Conservation (phyloP, 176 grass and related monocot genomes). For the Triticum timopheevii region DNA sequence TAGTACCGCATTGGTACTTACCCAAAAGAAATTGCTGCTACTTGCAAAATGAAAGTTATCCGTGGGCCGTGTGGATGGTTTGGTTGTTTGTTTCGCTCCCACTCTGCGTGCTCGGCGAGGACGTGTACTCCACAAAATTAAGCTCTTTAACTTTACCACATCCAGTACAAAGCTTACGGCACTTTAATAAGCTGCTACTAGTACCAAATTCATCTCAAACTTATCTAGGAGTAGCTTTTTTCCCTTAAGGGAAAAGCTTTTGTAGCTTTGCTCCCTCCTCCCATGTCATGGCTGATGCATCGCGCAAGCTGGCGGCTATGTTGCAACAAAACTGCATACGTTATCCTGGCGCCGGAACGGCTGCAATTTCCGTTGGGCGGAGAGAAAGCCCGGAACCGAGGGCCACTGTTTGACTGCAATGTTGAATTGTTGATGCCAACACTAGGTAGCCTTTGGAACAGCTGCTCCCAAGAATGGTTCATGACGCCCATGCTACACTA, state of each 20-base stretch:
- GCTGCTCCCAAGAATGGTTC: not conserved
- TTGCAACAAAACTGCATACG: not conserved
- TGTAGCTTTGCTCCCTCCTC: not conserved
- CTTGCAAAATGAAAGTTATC: constrained; percentile 25
- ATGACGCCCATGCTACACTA: too few species aligned
- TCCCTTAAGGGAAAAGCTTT: too few species aligned
- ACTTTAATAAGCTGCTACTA: not conserved
- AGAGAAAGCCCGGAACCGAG: not conserved
- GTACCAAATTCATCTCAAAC: not conserved
- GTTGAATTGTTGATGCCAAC: too few species aligned
- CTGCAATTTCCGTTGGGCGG: not conserved
- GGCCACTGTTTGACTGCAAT: not conserved
- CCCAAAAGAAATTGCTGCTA: constrained; percentile 5
- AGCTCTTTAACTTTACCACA: not conserved
- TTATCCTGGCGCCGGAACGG: not conserved
- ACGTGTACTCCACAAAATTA: constrained; percentile 41
- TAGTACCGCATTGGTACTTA: not conserved
- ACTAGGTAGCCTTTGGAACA: not conserved
- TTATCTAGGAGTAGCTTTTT: not conserved
- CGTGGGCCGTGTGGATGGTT: not conserved
- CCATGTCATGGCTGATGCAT: not conserved
- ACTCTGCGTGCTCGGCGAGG: not conserved
- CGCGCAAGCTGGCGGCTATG: not conserved
- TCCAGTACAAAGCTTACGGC: not conserved
- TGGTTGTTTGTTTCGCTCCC: not conserved